Conservation (phyloP, 1,284 basidiomycete genomes). For the Earliella scabrosa region DNA sequence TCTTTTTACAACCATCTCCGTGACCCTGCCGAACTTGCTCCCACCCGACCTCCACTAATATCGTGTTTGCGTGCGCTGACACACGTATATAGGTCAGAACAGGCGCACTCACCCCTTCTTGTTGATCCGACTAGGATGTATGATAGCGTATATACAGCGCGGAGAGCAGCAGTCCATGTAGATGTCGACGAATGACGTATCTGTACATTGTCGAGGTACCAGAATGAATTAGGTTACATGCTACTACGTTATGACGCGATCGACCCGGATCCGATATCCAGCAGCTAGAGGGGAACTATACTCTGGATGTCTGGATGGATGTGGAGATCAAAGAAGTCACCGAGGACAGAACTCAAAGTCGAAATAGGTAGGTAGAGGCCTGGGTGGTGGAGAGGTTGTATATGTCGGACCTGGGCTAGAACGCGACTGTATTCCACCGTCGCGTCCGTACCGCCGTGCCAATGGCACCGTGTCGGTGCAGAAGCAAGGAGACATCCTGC, state of each 20-base stretch:
- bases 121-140: slow-evolving; percentile 2
- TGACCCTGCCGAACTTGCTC: too few species aligned
- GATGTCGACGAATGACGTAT: slow-evolving; percentile 19
- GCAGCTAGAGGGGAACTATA: too few species aligned
- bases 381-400: slow-evolving; percentile 8
- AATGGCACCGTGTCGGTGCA: too few species aligned
- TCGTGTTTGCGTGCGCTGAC: background rate
- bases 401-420: background rate
- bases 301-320: background rate
- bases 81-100: background rate
- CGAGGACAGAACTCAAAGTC: slow-evolving; percentile 8
- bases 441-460: too few species aligned
- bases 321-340: slow-evolving; percentile 7
- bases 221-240: background rate
- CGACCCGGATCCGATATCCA: too few species aligned
- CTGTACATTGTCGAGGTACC: slow-evolving; percentile 10
- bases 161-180: background rate
- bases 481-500: too few species aligned
- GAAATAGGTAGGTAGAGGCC: slow-evolving; percentile 17
- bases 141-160: slow-evolving; percentile 18
- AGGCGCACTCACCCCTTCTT: background rate
- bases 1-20: too few species aligned
- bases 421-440: background rate
- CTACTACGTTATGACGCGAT: too few species aligned
- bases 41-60: too few species aligned